phyloP scores from a whole-genome alignment of 192 early-diverging fungal species.

The Helicostylum pulchrum region DNA sequence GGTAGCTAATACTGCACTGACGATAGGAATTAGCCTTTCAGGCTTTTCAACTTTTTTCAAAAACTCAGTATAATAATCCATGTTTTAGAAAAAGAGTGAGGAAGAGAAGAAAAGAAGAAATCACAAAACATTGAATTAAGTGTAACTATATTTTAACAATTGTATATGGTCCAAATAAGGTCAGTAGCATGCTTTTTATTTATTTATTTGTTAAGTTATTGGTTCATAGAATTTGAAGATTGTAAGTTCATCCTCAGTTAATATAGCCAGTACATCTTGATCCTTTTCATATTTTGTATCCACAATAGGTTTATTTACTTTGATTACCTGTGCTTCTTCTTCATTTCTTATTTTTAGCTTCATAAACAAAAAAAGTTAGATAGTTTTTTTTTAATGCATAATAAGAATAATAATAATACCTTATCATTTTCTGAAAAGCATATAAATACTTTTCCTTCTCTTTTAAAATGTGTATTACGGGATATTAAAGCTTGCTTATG shows the following conservation, averaged over 20 bases:
- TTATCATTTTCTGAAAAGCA: background rate
- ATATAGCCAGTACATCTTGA: background rate
- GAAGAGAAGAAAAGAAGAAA: background rate
- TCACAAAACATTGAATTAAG: background rate
- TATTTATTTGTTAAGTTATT: too few species aligned
- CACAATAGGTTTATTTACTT: background rate
- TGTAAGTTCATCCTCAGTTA: background rate
- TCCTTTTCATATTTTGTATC: constrained; percentile 4
- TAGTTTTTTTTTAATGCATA: too few species aligned
- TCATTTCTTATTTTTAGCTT: background rate
- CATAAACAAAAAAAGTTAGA: too few species aligned
- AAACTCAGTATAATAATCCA: too few species aligned
- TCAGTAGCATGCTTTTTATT: too few species aligned
- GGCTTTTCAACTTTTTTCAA: too few species aligned
- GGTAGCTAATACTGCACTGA: too few species aligned
- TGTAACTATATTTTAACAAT: too few species aligned
- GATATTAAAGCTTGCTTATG: background rate
- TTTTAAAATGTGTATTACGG: background rate
- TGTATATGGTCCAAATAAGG: too few species aligned
- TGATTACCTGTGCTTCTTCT: background rate
- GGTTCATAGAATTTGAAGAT: background rate
- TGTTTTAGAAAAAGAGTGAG: too few species aligned
- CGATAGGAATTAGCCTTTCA: too few species aligned
- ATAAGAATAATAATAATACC: background rate
- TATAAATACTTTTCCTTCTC: background rate